Conservation (phyloP, 495 filamentous ascomycete genomes). For the Clavariopsis aquatica region DNA sequence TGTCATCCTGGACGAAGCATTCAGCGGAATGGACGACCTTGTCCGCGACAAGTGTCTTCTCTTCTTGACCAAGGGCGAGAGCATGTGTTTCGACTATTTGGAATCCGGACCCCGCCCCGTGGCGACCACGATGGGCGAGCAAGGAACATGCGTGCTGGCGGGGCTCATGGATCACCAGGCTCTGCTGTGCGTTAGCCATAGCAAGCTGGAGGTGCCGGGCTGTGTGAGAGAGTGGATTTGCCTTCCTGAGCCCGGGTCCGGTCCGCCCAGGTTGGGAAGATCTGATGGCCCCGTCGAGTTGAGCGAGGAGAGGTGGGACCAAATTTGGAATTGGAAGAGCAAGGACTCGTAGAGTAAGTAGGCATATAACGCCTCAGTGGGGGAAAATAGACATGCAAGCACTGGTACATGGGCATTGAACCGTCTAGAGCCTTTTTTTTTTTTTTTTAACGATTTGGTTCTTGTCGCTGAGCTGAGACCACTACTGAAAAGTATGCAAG, state of each 20-base stretch:
- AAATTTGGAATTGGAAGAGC: constrained; percentile 56
- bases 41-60: constrained; percentile 81
- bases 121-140: constrained; percentile 46
- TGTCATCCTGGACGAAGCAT: constrained; percentile 89
- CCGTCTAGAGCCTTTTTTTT: too few relatives aligned
- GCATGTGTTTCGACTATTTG: constrained; percentile 27
- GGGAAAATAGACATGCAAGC: background rate
- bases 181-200: constrained; percentile 82
- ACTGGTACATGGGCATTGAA: too few relatives aligned
- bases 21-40: constrained; percentile 80
- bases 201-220: constrained; percentile 84
- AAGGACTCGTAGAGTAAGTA: background rate
- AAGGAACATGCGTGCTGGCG: constrained; percentile 47
- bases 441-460: too few relatives aligned
- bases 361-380: background rate
- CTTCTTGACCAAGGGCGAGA: constrained; percentile 58
- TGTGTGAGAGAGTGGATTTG: constrained; percentile 78
- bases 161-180: constrained; percentile 71
- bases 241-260: constrained; percentile 65
- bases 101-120: constrained; percentile 41
- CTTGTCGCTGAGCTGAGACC: too few relatives aligned
- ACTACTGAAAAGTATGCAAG: too few relatives aligned
- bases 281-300: constrained; percentile 58
- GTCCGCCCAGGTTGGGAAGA: constrained; percentile 59
- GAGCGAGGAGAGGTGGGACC: constrained; percentile 56